These are phyloP conservation scores for Bonia amplexicaulis DNA, from an alignment of 176 grass and related monocot species.

Conservation along the genomic window DNA sequence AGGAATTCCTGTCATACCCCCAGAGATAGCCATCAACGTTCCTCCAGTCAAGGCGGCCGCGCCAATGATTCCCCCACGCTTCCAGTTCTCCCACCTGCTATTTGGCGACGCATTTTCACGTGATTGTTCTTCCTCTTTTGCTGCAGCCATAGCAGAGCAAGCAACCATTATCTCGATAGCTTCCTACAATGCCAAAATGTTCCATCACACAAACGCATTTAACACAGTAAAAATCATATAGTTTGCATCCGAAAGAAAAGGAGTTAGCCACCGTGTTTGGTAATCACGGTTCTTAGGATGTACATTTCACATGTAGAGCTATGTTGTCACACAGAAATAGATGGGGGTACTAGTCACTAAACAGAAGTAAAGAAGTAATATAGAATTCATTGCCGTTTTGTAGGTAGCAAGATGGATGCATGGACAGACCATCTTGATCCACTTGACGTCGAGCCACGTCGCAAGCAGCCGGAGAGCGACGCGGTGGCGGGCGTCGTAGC, in stretches of 20 bases:
- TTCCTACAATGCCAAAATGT: conserved; percentile 62
- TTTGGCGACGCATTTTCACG: conserved; percentile 43
- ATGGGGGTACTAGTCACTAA: too few species aligned
- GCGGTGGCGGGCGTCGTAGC: conserved; percentile 96
- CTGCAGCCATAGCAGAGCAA: conserved; percentile 99
- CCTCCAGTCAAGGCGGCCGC: conserved; percentile 95
- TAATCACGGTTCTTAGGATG: not conserved
- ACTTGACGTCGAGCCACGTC: conserved; percentile 84
- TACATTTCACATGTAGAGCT: not conserved
- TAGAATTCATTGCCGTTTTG: not conserved
- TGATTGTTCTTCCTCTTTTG: conserved; percentile 59
- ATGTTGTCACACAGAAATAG: too few species aligned
- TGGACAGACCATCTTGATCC: conserved; percentile 77
- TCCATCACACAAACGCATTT: conserved; percentile 10
- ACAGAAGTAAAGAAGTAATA: not conserved
- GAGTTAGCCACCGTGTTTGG: not conserved
- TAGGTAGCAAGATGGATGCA: not conserved
- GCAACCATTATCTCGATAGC: conserved; percentile 97
- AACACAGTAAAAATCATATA: not conserved
- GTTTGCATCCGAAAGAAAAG: not conserved
- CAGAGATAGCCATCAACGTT: conserved; percentile 84
- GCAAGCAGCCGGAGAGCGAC: conserved; percentile 76
- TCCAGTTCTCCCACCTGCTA: conserved; percentile 79
- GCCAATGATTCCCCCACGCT: conserved; percentile 82
- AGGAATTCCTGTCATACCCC: conserved; percentile 43